phyloP scores from a whole-genome alignment of 352 stramenopile species.

The Globisporangium splendens region DNA sequence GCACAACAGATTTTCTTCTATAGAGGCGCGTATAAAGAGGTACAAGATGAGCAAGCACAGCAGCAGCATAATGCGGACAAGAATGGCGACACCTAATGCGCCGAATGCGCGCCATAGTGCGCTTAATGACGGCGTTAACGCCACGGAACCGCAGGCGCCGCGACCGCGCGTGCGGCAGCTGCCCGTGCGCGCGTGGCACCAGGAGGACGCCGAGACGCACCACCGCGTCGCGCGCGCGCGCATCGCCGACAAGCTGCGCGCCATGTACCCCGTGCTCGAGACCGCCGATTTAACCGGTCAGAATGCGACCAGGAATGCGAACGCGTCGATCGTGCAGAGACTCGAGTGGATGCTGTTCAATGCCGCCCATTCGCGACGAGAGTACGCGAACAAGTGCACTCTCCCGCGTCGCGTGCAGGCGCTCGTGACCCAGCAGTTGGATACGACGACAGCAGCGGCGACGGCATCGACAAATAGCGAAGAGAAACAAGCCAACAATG shows the following conservation, averaged over 20 bases:
- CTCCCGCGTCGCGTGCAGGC: constrained; percentile 70
- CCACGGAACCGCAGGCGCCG: neutral
- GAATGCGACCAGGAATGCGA: neutral
- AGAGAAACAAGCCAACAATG: neutral
- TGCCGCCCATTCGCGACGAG: constrained; percentile 50
- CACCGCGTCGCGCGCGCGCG: constrained; percentile 19
- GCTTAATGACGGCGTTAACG: neutral
- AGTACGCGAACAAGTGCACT: constrained; percentile 62
- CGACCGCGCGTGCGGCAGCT: constrained; percentile 3
- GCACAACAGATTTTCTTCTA: too few relatives aligned
- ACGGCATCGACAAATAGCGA: too few relatives aligned
- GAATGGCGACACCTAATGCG: too few relatives aligned
- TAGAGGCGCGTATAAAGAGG: too few relatives aligned
- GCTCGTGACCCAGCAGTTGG: constrained; percentile 46
- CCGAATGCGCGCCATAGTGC: too few relatives aligned
- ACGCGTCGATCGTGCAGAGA: constrained; percentile 58
- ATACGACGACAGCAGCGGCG: neutral
- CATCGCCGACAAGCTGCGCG: constrained; percentile 22
- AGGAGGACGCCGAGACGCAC: constrained; percentile 2
- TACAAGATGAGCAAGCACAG: too few relatives aligned
- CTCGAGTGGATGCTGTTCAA: constrained; percentile 81
- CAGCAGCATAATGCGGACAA: too few relatives aligned
- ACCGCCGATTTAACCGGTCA: constrained; percentile 6
- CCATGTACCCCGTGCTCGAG: constrained; percentile 27
- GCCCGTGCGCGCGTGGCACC: constrained; percentile 9